Percentiles rank a stretch among this genome's conserved stretches.
Conservation (phyloP, 768 basidiomycete genomes). For the Suillus cothurnatus region DNA sequence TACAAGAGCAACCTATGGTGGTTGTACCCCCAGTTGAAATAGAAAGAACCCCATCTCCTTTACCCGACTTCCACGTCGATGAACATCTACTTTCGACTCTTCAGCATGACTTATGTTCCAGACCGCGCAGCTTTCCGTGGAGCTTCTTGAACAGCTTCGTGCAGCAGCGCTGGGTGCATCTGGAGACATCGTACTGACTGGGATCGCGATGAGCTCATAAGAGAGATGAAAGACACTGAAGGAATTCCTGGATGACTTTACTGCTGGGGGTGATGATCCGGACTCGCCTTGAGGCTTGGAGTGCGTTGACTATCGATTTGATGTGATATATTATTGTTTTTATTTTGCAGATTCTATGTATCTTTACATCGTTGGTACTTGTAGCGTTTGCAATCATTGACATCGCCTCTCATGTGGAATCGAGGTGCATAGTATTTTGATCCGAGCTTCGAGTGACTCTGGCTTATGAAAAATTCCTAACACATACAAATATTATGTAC, state of each 20-base stretch:
- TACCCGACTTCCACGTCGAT: slow-evolving; percentile 78
- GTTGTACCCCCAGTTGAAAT: slow-evolving; percentile 38
- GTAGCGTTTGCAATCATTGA: neutral
- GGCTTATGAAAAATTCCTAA: no score
- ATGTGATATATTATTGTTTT: slow-evolving; percentile 19
- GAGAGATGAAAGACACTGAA: slow-evolving; percentile 57
- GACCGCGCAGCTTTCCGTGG: slow-evolving; percentile 70
- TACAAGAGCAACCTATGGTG: slow-evolving; percentile 22
- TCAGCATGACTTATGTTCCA: slow-evolving; percentile 45
- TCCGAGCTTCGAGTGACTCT: neutral
- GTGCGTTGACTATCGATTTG: neutral
- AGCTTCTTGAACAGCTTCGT: slow-evolving; percentile 92
- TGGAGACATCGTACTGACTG: slow-evolving; percentile 85
- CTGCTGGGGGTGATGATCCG: slow-evolving; percentile 21
- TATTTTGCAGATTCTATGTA: slow-evolving; percentile 21
- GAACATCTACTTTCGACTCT: slow-evolving; percentile 52
- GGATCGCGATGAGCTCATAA: slow-evolving; percentile 72
- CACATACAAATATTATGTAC: no score
- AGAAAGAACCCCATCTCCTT: slow-evolving; percentile 65
- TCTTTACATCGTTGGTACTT: slow-evolving; percentile 15
- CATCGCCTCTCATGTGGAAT: neutral
- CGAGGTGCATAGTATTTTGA: neutral
- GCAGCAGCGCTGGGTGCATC: slow-evolving; percentile 75
- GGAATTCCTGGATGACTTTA: slow-evolving; percentile 70
- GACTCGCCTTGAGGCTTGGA: slow-evolving; percentile 11